Conservation (phyloP, 208 protist genomes). For the Angomonas ambiguus region DNA sequence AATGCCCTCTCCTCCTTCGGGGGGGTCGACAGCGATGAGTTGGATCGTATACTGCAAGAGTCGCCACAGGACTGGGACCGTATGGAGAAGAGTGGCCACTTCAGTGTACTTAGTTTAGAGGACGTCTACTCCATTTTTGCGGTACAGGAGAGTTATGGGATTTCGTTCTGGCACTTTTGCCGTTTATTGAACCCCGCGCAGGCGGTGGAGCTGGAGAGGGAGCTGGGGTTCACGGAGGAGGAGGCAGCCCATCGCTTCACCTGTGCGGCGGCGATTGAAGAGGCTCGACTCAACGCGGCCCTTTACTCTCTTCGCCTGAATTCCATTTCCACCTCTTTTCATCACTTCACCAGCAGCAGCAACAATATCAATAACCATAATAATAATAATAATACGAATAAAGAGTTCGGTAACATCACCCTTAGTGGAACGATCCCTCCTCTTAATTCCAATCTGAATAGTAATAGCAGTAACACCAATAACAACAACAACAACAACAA, state of each 20-base stretch:
- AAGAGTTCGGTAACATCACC: not conserved
- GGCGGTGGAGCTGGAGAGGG: slow-evolving; percentile 36
- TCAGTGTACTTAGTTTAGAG: slow-evolving; percentile 43
- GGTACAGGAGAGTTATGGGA: slow-evolving; percentile 47
- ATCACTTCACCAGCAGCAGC: not conserved
- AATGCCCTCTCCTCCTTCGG: not conserved
- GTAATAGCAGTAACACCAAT: not conserved
- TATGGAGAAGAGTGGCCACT: slow-evolving; percentile 24
- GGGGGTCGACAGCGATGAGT: slow-evolving; percentile 6
- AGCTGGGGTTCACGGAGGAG: slow-evolving; percentile 33
- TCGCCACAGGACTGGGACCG: slow-evolving; percentile 19
- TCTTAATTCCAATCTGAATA: not conserved
- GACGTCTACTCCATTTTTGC: slow-evolving; percentile 53
- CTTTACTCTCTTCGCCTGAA: slow-evolving; percentile 17
- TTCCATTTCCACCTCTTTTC: not conserved
- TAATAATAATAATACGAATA: not conserved
- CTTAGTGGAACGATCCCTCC: not conserved
- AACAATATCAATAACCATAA: too few relatives aligned
- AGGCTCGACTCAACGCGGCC: slow-evolving; percentile 21
- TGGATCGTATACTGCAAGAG: slow-evolving; percentile 25
- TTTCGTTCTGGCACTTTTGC: slow-evolving; percentile 61
- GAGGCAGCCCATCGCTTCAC: slow-evolving; percentile 31
- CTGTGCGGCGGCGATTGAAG: slow-evolving; percentile 38
- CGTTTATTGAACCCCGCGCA: slow-evolving; percentile 34
- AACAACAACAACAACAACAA: not conserved